Evolutionary conservation across 306 rosid species (phyloP), one percentile per base, ranked within the genome.

Genomic region (Vigna angularis): DNA sequence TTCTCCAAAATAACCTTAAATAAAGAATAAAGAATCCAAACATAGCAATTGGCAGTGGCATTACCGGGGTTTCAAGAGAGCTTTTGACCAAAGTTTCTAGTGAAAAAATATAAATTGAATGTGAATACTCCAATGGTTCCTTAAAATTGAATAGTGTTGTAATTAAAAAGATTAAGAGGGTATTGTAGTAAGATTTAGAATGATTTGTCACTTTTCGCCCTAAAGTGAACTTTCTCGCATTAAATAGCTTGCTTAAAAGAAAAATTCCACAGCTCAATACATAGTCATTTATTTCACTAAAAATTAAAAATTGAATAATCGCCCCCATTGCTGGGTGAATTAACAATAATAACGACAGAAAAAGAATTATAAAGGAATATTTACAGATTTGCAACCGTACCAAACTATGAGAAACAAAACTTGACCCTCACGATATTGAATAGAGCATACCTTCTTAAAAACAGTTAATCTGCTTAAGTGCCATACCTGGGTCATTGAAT

Each of bases 351-450:
- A 66, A 44, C 34, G 50, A 42, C 57, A 18, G 42, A 24, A 49
- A 40, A 57, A 28, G 53, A 50, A 70, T 38, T 17, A 22, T 13
- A 73, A 51, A 20, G 45, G 82, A 78, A 78, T 84, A 89, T 89
- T 84, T 87, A 91, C 91, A 89, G 2, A 59, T 67, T 56, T 73
- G 84, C 52, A 67, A 53, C 53, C 52, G 48, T 40, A 55, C 20
- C 45, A 40, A 72, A 52, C 68, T 40, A 40, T 17, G 38, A 45
- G 80, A 76, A 75, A 66, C 79, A 76, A 79, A 70, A 81, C 65
- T 79, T 58, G 74, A 47, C 48, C 79, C 57, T n/a, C 22, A 84
- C 76, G 63, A n/a, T 63, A 79, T 65, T 53, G 72, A 79, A 73
- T 59, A 63, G 70, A 66, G 44, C 67, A 13, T 40, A 50, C 32